Percentiles rank a stretch among this genome's conserved stretches.
phyloP scores from a whole-genome alignment of 441 rosid genomes.

The Adansonia gregorii region DNA sequence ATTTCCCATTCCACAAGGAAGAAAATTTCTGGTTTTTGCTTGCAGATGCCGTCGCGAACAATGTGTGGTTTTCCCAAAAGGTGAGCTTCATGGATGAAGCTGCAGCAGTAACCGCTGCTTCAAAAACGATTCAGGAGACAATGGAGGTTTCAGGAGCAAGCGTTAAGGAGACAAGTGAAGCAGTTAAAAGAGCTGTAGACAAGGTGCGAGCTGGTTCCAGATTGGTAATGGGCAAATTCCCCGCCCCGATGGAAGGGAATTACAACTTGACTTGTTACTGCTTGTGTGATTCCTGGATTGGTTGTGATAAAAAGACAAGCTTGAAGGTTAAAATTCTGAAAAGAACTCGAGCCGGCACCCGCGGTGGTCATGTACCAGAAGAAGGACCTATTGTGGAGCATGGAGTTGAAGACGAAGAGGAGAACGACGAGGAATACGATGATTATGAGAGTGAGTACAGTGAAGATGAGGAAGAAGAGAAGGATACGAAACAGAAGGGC shows the following conservation, averaged over 20 bases:
- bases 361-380: slow-evolving; percentile 60
- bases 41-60: slow-evolving; percentile 73
- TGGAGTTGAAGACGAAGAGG: slow-evolving; percentile 93
- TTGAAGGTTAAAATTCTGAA: slow-evolving; percentile 80
- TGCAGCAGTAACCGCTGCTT: slow-evolving; percentile 74
- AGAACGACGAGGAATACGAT: slow-evolving; percentile 78
- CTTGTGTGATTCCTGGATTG: slow-evolving; percentile 92
- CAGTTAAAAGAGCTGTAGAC: slow-evolving; percentile 72
- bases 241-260: slow-evolving; percentile 81
- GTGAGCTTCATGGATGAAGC: slow-evolving; percentile 96
- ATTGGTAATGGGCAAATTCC: slow-evolving; percentile 87
- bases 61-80: slow-evolving; percentile 94
- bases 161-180: slow-evolving; percentile 67
- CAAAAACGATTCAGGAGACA: slow-evolving; percentile 84
- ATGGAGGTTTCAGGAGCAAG: slow-evolving; percentile 92
- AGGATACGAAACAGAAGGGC: slow-evolving; percentile 60
- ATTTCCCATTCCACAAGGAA: slow-evolving; percentile 91
- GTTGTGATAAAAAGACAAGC: slow-evolving; percentile 72
- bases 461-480: slow-evolving; percentile 85
- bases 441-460: slow-evolving; percentile 93
- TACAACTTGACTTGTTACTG: slow-evolving; percentile 85
- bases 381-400: slow-evolving; percentile 79
- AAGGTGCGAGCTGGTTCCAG: slow-evolving; percentile 85
- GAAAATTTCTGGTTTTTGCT: slow-evolving; percentile 95
- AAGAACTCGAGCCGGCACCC: slow-evolving; percentile 83